phyloP scores from a whole-genome alignment of 2,329 filamentous ascomycete genomes.

The Decorospora gaudefroyi region DNA sequence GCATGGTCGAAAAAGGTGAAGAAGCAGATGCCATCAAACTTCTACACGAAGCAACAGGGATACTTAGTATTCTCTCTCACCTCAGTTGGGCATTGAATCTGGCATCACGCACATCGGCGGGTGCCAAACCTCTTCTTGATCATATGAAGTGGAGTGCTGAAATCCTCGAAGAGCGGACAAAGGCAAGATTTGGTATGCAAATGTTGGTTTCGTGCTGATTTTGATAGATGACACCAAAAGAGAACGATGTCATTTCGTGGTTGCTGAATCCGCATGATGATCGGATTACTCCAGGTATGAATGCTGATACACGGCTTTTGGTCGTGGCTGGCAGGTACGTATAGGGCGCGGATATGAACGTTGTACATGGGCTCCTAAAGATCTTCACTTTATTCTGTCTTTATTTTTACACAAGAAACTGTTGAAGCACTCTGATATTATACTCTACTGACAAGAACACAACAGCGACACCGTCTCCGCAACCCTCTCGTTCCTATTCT shows the following conservation, averaged over 20 bases:
- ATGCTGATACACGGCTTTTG: slow-evolving; percentile 35
- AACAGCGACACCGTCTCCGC: slow-evolving; percentile 38
- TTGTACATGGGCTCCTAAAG: too few relatives aligned
- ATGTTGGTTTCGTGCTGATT: too few relatives aligned
- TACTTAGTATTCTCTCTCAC: slow-evolving; percentile 29
- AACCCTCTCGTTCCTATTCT: slow-evolving; percentile 36
- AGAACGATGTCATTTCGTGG: slow-evolving; percentile 36
- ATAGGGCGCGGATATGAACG: too few relatives aligned
- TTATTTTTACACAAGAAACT: background rate
- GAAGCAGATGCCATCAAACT: slow-evolving; percentile 35
- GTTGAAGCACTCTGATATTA: too few relatives aligned
- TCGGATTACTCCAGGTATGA: slow-evolving; percentile 29
- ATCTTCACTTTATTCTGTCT: too few relatives aligned
- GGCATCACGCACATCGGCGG: slow-evolving; percentile 20
- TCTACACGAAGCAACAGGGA: slow-evolving; percentile 32
- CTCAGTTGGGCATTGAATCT: slow-evolving; percentile 30
- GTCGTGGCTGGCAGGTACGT: slow-evolving; percentile 41
- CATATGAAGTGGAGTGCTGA: slow-evolving; percentile 34
- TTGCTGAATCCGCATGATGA: slow-evolving; percentile 29
- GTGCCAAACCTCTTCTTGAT: slow-evolving; percentile 27
- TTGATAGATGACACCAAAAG: slow-evolving; percentile 28
- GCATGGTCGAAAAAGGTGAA: slow-evolving; percentile 42
- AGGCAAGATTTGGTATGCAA: slow-evolving; percentile 15
- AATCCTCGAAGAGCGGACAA: slow-evolving; percentile 33
- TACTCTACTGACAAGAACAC: background rate